Base-by-base conservation (phyloP, 345 rosid genomes). In the Heritiera littoralis region DNA sequence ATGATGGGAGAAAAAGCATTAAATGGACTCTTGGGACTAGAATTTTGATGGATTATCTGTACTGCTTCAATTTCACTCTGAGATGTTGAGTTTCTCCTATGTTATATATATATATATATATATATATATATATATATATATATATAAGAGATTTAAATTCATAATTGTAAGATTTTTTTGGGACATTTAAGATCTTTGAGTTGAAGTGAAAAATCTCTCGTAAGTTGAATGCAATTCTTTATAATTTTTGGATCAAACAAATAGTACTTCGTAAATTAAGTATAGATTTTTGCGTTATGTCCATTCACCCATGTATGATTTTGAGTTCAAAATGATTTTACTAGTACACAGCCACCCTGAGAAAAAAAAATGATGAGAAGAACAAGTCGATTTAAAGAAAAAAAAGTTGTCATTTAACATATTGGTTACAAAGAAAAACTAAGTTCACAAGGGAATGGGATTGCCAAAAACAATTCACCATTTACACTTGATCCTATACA, bases 401-500 rank as follows among this genome's bases (percentile, higher is more conserved):
- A 69, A 32, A 13, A 4, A 4, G 54, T 51, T 32, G 61, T 52
- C 45, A 51, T 52, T 72, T 15, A 9, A 17, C 6, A 52, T 72
- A 32, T 17, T 35, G 49, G 48, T 38, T 52, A 52, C 61, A 73
- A 72, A 18, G 48, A 15, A 28, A 6, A 71, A 14, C 7, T 45
- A 28, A 18, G 51, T n/a, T 71, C 43, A 30, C 61, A 48, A 20
- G 54, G 18, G 54, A 6, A 68, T 46, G 73, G 73, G 38, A 68
- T 68, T 2, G 55, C 73, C 45, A 10, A 68, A n/a, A 20, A 69
- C 56, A 48, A 69, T 69, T 52, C 74, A 46, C 56, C 45, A 51
- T 30, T 28, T 72, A 72, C 48, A 72, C 63, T 52, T 54, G 49
- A 46, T 72, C 76, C 9, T 72, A 32, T 72, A 3, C 10, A 72